Percentiles rank a stretch among this genome's conserved stretches.
Evolutionary conservation across 495 filamentous ascomycete genomes (phyloP).

Genomic region (Penicillium mononematosum): DNA sequence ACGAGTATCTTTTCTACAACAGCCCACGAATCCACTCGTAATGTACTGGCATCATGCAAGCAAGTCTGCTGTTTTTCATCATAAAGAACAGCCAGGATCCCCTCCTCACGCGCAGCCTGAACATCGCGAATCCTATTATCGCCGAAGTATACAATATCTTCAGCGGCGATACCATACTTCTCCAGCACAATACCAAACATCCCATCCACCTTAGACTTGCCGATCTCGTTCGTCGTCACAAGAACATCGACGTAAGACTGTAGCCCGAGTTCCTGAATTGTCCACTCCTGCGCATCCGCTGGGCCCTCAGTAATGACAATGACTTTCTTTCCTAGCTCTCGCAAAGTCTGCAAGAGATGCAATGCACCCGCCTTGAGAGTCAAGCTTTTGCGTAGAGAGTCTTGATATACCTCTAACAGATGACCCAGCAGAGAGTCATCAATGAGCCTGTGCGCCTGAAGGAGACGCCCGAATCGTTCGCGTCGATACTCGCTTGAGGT

Average conservation of each 20-base stretch:
- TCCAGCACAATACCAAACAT: slow-evolving; percentile 33
- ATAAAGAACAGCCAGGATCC: slow-evolving; percentile 36
- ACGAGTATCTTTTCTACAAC: slow-evolving; percentile 17
- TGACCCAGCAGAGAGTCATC: slow-evolving; percentile 1
- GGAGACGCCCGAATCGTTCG: slow-evolving; percentile 34
- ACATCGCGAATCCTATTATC: slow-evolving; percentile 36
- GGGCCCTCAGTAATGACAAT: slow-evolving; percentile 41
- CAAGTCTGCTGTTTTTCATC: slow-evolving; percentile 30
- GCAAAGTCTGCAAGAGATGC: slow-evolving; percentile 24
- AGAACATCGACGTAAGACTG: slow-evolving; percentile 34
- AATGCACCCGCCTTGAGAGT: slow-evolving; percentile 28
- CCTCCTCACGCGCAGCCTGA: slow-evolving; percentile 21
- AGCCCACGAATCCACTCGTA: slow-evolving; percentile 23
- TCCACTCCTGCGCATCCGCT: slow-evolving; percentile 43
- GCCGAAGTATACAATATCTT: slow-evolving; percentile 35
- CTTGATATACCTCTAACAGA: slow-evolving; percentile 29
- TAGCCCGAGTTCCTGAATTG: slow-evolving; percentile 31
- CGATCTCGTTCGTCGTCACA: slow-evolving; percentile 37
- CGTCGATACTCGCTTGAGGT: slow-evolving; percentile 38
- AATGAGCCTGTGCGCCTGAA: slow-evolving; percentile 20
- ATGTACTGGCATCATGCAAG: slow-evolving; percentile 13
- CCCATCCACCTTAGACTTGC: slow-evolving; percentile 35
- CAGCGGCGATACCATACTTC: slow-evolving; percentile 23
- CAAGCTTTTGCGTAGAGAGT: slow-evolving; percentile 20
- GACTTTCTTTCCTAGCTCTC: slow-evolving; percentile 29